Percentiles rank a stretch among this genome's conserved stretches.
Conservation (phyloP, 139 green algal genomes). For the Auxenochlorella pyrenoidosa region DNA sequence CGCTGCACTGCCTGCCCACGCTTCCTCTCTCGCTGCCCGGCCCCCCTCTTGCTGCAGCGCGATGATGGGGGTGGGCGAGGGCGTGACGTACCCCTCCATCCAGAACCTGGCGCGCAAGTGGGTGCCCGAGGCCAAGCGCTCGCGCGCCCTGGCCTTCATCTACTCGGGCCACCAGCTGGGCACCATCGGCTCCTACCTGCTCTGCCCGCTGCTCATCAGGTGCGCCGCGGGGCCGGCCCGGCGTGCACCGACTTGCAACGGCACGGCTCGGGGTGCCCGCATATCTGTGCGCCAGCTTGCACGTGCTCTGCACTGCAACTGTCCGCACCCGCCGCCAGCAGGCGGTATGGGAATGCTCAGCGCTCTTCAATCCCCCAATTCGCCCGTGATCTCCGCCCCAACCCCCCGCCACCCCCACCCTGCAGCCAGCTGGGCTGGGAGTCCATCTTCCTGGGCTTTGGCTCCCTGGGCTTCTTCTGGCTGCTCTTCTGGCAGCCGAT, state of each 20-base stretch:
- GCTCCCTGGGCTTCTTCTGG: constrained; percentile 72
- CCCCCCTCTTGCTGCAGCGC: constrained; percentile 27
- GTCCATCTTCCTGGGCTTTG: constrained; percentile 73
- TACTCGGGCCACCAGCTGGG: constrained; percentile 71
- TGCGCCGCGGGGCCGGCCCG: too few relatives aligned
- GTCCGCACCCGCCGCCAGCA: too few relatives aligned
- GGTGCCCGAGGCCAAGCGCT: constrained; percentile 56
- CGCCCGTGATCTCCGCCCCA: constrained; percentile 43
- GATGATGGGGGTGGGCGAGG: constrained; percentile 82
- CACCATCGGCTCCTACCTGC: constrained; percentile 69
- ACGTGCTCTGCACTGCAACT: too few relatives aligned
- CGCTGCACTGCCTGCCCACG: not conserved
- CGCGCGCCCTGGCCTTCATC: constrained; percentile 60
- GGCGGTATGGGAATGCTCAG: too few relatives aligned
- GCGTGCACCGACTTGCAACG: too few relatives aligned
- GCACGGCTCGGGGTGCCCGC: too few relatives aligned
- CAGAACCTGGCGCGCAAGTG: constrained; percentile 64
- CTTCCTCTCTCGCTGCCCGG: not conserved
- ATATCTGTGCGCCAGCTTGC: too few relatives aligned
- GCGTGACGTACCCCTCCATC: constrained; percentile 85
- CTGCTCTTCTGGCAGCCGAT: constrained; percentile 60
- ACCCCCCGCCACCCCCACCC: constrained; percentile 60
- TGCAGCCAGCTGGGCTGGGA: constrained; percentile 65
- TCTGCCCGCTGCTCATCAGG: constrained; percentile 67
- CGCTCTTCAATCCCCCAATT: too few relatives aligned